phyloP scores from a whole-genome alignment of 73 alveolate species.

The Stentor coeruleus region DNA sequence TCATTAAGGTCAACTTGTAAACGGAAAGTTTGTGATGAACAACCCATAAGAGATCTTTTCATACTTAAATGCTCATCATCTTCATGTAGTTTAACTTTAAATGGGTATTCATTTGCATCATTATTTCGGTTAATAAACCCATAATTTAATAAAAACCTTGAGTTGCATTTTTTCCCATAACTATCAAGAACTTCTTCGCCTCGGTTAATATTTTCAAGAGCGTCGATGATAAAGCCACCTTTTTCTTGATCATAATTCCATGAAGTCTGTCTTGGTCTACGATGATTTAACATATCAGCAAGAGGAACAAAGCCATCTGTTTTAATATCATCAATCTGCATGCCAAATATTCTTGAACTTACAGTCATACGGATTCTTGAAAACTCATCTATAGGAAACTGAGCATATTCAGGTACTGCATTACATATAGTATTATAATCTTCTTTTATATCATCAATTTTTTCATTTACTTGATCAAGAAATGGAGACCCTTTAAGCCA shows the following conservation, averaged over 20 bases:
- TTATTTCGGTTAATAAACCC: constrained; percentile 87
- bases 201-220: constrained; percentile 77
- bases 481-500: constrained; percentile 94
- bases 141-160: constrained; percentile 89
- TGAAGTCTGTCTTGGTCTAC: constrained; percentile 90
- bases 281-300: constrained; percentile 97
- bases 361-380: constrained; percentile 91
- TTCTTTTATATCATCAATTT: constrained; percentile 71
- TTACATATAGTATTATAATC: constrained; percentile 81
- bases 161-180: constrained; percentile 94
- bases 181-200: constrained; percentile 88
- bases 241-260: constrained; percentile 86
- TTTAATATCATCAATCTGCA: constrained; percentile 75
- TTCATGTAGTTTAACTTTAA: constrained; percentile 56
- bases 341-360: constrained; percentile 91
- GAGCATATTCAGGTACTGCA: constrained; percentile 75
- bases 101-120: constrained; percentile 87
- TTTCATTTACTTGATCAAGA: constrained; percentile 67
- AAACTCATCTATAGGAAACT: constrained; percentile 74
- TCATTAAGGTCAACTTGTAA: constrained; percentile 37
- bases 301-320: constrained; percentile 97
- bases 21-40: constrained; percentile 49
- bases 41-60: neutral
- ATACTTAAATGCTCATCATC: constrained; percentile 56
- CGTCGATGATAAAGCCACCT: constrained; percentile 88